Conservation (phyloP, 2,329 filamentous ascomycete genomes). For the Trichoderma atroviride region DNA sequence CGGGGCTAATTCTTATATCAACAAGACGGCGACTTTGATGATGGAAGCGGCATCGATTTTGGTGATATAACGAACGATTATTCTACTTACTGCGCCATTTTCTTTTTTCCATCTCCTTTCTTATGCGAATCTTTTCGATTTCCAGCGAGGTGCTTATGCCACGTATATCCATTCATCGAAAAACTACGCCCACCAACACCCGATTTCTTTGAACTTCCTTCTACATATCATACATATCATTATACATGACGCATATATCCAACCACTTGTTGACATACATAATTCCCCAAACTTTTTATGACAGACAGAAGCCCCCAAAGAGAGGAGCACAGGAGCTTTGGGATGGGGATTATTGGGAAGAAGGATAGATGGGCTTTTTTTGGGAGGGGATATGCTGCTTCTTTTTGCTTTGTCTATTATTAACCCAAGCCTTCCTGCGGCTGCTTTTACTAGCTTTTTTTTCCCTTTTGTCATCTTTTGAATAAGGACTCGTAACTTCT, state of each 20-base stretch:
- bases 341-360: background rate
- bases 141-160: background rate
- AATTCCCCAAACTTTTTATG: background rate
- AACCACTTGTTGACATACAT: constrained; percentile 7
- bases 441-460: constrained; percentile 17
- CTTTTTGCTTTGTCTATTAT: background rate
- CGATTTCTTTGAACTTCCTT: background rate
- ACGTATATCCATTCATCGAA: background rate
- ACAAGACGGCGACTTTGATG: constrained; percentile 72
- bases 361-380: background rate
- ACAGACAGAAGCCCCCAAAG: background rate
- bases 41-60: constrained; percentile 55
- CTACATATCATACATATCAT: background rate
- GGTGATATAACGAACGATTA: constrained; percentile 31
- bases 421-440: no score
- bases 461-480: background rate
- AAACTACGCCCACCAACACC: background rate
- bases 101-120: constrained; percentile 27
- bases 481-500: background rate
- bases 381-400: constrained; percentile 10
- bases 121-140: background rate
- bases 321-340: background rate
- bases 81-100: background rate
- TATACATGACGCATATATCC: constrained; percentile 11
- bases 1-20: constrained; percentile 66